A percentile compares a stretch with the other conserved stretches of the same genome.
These are phyloP conservation scores for Pichia sp. DNA, from an alignment of 1,139 yeast genomes.

Conservation along the genomic window DNA sequence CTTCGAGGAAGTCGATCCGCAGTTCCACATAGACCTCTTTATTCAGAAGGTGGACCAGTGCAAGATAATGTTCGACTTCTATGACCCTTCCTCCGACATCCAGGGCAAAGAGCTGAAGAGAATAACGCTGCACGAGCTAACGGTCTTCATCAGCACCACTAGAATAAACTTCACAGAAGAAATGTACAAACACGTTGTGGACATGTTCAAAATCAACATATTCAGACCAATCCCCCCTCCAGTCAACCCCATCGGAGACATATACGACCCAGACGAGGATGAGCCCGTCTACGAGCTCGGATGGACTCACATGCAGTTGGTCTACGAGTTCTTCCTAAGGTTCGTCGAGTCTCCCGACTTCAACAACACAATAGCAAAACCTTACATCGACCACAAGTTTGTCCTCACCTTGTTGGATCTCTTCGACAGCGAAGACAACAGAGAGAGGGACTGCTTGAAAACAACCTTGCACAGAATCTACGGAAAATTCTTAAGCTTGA, in stretches of 20 bases:
- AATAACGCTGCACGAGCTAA: slow-evolving; percentile 79
- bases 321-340: slow-evolving; percentile 87
- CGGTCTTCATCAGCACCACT: slow-evolving; percentile 74
- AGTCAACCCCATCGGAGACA: slow-evolving; percentile 92
- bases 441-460: slow-evolving; percentile 92
- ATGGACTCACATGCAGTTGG: slow-evolving; percentile 99
- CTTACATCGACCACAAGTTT: slow-evolving; percentile 87
- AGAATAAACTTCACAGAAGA: slow-evolving; percentile 85
- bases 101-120: slow-evolving; percentile 91
- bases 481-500: slow-evolving; percentile 86
- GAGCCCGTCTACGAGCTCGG: slow-evolving; percentile 95
- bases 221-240: slow-evolving; percentile 98
- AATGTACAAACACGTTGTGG: slow-evolving; percentile 83
- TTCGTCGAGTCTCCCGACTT: slow-evolving; percentile 95
- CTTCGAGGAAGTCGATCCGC: slow-evolving; percentile 87
- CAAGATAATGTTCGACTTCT: slow-evolving; percentile 87
- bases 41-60: slow-evolving; percentile 91
- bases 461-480: slow-evolving; percentile 93
- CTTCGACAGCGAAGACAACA: slow-evolving; percentile 93
- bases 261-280: slow-evolving; percentile 97
- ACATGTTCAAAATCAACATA: slow-evolving; percentile 83
- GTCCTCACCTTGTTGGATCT: slow-evolving; percentile 76
- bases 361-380: slow-evolving; percentile 89
- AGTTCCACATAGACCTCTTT: slow-evolving; percentile 77
- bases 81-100: slow-evolving; percentile 87